Evolutionary conservation across 805 yeast species (phyloP), one percentile per base, ranked within the genome.

Genomic region (Hanseniaspora singularis): DNA sequence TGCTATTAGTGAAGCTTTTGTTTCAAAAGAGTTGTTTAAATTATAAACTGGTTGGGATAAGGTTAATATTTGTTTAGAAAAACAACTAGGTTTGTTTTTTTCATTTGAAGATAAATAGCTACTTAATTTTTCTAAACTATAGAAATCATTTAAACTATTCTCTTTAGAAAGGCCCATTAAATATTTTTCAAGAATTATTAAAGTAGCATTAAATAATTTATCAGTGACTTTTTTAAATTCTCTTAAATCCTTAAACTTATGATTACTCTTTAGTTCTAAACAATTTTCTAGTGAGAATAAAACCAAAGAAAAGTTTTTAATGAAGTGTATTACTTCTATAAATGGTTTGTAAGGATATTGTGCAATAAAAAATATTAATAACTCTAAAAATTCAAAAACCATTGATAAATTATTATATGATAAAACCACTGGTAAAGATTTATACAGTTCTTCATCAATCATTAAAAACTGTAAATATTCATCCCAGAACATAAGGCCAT

Each of bases 371-470:
- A 41, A 41, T 14, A 41, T 33, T 18, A 65, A 50, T 27, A 64
- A 55, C 40, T 65, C 68, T 42, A 66, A 51, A 50, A 63, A 65
- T 40, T 65, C 68, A 51, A 64, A 65, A 2, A 62, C 51, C 16
- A 64, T 53, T 9, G 63, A 55, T 51, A 65, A 62, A 40, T 63
- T 60, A 45, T 63, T 59, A 24, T 64, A 58, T 10, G 67, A 65
- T 15, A 65, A 50, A 39, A 54, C 59, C 23, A 54, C 49, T 30
- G 69, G 67, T 31, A 65, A 49, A 14, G 58, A 52, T 41, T 60
- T 61, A 50, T 64, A 64, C 33, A 65, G 65, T 19, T 39, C 40
- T 14, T 50, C 47, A 45, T 64, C 65, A 47, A 53, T 52, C 32
- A 52, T 49, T 18, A 55, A 44, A 48, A 64, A 63, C 33, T 57